Base-by-base conservation (phyloP, 2,329 filamentous ascomycete genomes). In the Alternaria arbusti region DNA sequence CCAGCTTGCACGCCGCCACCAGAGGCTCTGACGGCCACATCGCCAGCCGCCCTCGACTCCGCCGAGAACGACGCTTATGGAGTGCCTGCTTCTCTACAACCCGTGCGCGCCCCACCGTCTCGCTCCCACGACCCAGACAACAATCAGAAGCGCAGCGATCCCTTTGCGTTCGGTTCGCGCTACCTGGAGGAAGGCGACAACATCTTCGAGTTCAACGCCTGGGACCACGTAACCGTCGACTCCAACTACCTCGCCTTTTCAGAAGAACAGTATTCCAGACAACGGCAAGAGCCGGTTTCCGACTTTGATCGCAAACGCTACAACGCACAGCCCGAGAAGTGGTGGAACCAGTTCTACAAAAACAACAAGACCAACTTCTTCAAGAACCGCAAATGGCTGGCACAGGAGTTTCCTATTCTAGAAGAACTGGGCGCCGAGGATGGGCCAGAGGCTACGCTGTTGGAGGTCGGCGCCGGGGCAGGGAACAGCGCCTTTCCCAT, bases 321-420 rank as follows among this genome's bases (percentile, higher is more conserved):
- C 85, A 98, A 97, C 79, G 84, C 86, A 49, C 88, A 96, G 69
- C 96, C 96, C 0, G 94, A 93, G 66, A 97, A 94, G 80, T 98
- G 94, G 93, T 99, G 96, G 96, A 96, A 99, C 76, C 84, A 91
- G 59, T 99, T 99, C 82, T 99, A 99, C 85, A 94, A 96, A 82
- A 97, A 98, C 83, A 98, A 99, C 82, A 92, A 92, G 20, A 88
- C 90, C 74, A 98, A 98, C 77, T 99, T 99, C 82, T 99, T 99
- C 88, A 99, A 99, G 82, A 92, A 99, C 78, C 88, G 96, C 68
- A 98, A 98, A 79, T 99, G 96, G 96, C 84, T 99, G 30, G 91
- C 91, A 68, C 95, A 98, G 80, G 96, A 99, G 80, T 99, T 99
- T 69, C 96, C 96, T 0, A 84, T 98, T 5, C 84, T 99, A n/a